Conservation (phyloP, 306 rosid species). For the Ammopiptanthus mongolicus region DNA sequence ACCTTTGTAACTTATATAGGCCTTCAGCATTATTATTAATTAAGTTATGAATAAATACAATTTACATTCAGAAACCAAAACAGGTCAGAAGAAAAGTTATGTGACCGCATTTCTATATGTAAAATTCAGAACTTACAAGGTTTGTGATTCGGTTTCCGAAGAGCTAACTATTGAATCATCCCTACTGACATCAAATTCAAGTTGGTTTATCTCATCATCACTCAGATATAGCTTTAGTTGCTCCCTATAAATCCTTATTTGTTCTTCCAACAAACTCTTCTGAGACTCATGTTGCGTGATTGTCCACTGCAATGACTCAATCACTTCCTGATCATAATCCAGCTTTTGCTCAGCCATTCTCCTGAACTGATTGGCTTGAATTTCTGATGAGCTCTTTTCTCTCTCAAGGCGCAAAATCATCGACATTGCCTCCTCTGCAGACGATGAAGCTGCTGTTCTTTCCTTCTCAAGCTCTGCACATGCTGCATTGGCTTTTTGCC, state of each 20-base stretch:
- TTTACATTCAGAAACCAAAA: slow-evolving; percentile 28
- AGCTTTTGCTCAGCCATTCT: slow-evolving; percentile 56
- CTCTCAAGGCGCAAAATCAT: slow-evolving; percentile 68
- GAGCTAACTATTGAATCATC: slow-evolving; percentile 16
- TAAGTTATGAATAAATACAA: slow-evolving; percentile 5
- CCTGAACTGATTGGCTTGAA: slow-evolving; percentile 54
- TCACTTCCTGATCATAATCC: slow-evolving; percentile 39
- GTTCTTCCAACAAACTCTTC: slow-evolving; percentile 35
- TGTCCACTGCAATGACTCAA: slow-evolving; percentile 44
- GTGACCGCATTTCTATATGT: slow-evolving; percentile 9
- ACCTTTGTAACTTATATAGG: too few species aligned
- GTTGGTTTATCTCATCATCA: slow-evolving; percentile 24
- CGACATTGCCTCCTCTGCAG: slow-evolving; percentile 78
- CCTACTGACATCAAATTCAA: slow-evolving; percentile 5
- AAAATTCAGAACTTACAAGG: slow-evolving; percentile 29
- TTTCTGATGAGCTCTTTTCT: slow-evolving; percentile 52
- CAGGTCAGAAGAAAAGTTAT: background rate
- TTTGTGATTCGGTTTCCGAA: slow-evolving; percentile 15
- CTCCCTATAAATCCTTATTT: slow-evolving; percentile 26
- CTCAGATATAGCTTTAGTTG: slow-evolving; percentile 20
- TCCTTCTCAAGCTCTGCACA: slow-evolving; percentile 66
- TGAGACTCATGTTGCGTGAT: slow-evolving; percentile 33
- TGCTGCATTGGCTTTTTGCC: slow-evolving; percentile 38
- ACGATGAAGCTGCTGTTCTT: slow-evolving; percentile 51
- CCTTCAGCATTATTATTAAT: slow-evolving; percentile 8